Evolutionary conservation across 768 basidiomycete species (phyloP).

Genomic region (Hygrocybe punicea): DNA sequence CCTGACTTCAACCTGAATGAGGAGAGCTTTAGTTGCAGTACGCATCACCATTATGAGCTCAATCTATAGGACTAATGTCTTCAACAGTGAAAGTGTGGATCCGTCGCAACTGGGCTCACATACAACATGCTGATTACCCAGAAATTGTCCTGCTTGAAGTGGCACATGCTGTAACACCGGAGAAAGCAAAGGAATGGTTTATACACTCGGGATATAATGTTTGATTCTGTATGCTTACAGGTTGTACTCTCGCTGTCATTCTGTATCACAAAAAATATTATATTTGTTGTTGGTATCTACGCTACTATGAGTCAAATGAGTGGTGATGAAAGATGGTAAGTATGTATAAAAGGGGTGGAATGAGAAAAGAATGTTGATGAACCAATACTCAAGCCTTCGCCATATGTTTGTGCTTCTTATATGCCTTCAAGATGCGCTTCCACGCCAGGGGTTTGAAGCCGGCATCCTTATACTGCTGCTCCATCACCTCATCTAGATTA

Average conservation of each 20-base stretch:
- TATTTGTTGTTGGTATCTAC: no score
- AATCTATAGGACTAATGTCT: not conserved
- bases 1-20: conserved; percentile 1
- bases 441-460: not conserved
- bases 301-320: no score
- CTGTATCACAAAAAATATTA: no score
- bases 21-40: not conserved
- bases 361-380: no score
- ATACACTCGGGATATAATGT: conserved; percentile 1
- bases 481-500: not conserved
- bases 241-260: no score
- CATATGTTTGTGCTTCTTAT: no score
- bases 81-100: conserved; percentile 7
- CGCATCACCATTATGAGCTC: not conserved
- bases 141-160: conserved; percentile 8
- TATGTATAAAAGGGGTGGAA: no score
- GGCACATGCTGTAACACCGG: not conserved
- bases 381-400: no score
- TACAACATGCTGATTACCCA: conserved; percentile 6
- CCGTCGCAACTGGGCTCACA: conserved; percentile 4
- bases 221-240: not conserved
- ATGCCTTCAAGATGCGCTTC: not conserved
- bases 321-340: no score
- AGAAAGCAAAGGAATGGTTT: not conserved
- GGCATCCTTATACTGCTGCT: not conserved